Base-by-base conservation (phyloP, 2,329 filamentous ascomycete genomes). In the Myriangium duriaei region DNA sequence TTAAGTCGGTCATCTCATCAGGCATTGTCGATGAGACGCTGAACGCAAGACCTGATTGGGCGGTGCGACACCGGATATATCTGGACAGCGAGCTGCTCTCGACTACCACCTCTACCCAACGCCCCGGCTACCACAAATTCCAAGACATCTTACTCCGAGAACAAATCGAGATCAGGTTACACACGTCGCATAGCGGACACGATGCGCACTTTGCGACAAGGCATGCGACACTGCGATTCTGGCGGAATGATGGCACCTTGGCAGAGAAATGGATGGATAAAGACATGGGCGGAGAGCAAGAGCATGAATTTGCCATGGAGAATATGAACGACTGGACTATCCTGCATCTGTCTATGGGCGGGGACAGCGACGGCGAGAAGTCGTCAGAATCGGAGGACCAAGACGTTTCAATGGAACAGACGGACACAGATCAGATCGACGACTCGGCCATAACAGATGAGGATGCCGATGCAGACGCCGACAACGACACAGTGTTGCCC, bases 271-370 rank as follows among this genome's bases (percentile, higher is more conserved):
- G 36, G 36, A 39, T 39, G 36, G 36, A 39, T 18, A 39, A 39
- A 18, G 36, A 39, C 16, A 39, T 39, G 36, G 36, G 36, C 11
- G 36, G 36, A 24, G 30, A 39, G 29, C 18, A 39, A 33, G 36
- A 39, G 36, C 36, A 39, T 11, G 36, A 39, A 29, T 39, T 39
- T 33, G 36, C 36, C 30, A 39, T 39, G 36, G 36, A 39, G 19
- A 39, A 39, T 12, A 30, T 39, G 36, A 39, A 39, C 13, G 36
- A 39, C 18, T 39, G 36, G 36, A 39, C 36, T 7, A 39, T 39
- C 30, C 12, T 39, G 12, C 32, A 39, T 16, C 19, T 39, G 11
- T 39, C 36, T 19, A 39, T 39, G 36, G 36, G 36, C 30, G 30
- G 30, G 11, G 36, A 39, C 10, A 21, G 13, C 11, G 24, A 29